phyloP scores from a whole-genome alignment of 768 basidiomycete genomes.

The Mycena olivaceomarginata region DNA sequence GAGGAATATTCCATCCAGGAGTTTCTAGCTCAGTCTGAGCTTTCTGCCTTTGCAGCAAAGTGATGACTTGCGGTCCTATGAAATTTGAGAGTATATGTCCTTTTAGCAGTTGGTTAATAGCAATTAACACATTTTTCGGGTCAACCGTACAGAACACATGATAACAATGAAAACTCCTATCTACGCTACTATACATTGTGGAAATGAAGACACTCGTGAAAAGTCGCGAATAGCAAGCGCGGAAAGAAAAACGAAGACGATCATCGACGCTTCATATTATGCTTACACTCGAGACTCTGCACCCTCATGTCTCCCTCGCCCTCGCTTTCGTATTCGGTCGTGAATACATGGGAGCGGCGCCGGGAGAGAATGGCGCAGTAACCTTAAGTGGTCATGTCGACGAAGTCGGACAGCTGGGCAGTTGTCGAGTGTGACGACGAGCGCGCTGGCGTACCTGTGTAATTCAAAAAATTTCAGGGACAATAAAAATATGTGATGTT shows the following conservation, averaged over 20 bases:
- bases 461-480: conserved; percentile 17
- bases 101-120: too few relatives aligned
- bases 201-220: not conserved
- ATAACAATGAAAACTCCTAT: too few relatives aligned
- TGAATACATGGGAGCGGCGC: not conserved
- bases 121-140: too few relatives aligned
- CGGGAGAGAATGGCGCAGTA: not conserved
- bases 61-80: too few relatives aligned
- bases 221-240: not conserved
- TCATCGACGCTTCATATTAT: too few relatives aligned
- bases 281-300: not conserved
- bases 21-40: too few relatives aligned
- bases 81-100: too few relatives aligned
- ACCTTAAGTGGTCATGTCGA: not conserved
- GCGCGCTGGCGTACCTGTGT: conserved; percentile 34
- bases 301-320: not conserved
- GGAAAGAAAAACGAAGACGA: not conserved
- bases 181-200: not conserved
- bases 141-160: too few relatives aligned
- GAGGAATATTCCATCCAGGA: too few relatives aligned
- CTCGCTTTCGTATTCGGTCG: conserved; percentile 12
- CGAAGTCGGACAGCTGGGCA: not conserved
- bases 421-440: conserved; percentile 19
- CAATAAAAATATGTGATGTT: conserved; percentile 31
- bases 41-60: too few relatives aligned